Base-by-base conservation (phyloP, 257 asterid species). In the Nicotiana benthamiana region DNA sequence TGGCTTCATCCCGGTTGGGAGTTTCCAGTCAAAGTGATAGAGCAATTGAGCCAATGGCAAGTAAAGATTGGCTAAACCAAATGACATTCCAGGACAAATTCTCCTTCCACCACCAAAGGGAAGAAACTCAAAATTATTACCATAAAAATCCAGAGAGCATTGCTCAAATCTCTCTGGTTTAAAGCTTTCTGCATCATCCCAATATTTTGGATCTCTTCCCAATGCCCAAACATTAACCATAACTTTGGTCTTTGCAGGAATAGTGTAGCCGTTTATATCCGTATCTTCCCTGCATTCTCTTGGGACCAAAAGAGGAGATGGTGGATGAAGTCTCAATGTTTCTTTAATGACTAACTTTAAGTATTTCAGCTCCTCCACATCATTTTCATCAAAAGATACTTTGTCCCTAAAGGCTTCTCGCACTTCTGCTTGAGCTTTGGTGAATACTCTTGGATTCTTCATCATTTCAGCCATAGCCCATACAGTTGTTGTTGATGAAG, bases 401-500 rank as follows among this genome's bases (percentile, higher is more conserved):
- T 53, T 16, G 6, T 18, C 77, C 2, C 9, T 68, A 11, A 34
- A 34, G 3, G 77, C 30, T 34, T 34, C 22, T 36, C 77, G 17
- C 10, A 68, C 77, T 36, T 68, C 77, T 11, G 28, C 77, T 36
- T 68, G 77, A 34, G 77, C 77, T 52, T 68, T 36, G 20, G 68
- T 15, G 0, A 76, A 36, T 18, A 76, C 17, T 15, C 20, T 18
- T 34, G 68, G 68, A 10, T 30, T 54, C 57, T 53, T 56, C 67
- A 76, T 5, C 80, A 76, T 76, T 54, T 76, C 67, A n/a, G 13
- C 54, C 67, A 76, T 76, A 0, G 80, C 54, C 80, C 80, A 76
- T 7, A 54, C 66, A 1, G 12, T 27, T 10, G 80, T 76, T 32
- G 62, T 76, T 4, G 68, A 76, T 54, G 80, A 76, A 27, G 80